A percentile compares a stretch with the other conserved stretches of the same genome.
Conservation (phyloP, 179 eudicot genomes). For the Pouteria campechiana region DNA sequence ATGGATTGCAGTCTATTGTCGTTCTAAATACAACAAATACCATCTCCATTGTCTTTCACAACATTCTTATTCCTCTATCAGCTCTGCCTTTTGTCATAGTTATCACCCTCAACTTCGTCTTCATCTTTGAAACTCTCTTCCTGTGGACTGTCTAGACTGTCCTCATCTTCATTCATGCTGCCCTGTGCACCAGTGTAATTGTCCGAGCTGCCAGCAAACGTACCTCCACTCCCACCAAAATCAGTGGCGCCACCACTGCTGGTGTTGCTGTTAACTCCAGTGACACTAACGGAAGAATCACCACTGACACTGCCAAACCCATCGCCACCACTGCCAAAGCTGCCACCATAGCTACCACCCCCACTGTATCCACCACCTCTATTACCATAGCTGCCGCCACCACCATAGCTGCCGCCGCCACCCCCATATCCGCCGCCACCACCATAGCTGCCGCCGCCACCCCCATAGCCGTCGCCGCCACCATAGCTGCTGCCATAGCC, state of each 20-base stretch:
- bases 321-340: slow-evolving; percentile 4
- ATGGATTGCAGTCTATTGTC: too few species aligned
- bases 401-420: slow-evolving; percentile 6
- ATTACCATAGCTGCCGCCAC: too few species aligned
- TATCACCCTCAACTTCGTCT: slow-evolving; percentile 25
- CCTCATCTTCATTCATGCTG: slow-evolving; percentile 1
- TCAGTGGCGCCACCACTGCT: slow-evolving; percentile 2
- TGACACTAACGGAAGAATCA: not conserved
- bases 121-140: slow-evolving; percentile 19
- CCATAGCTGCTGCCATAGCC: too few species aligned
- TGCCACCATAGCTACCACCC: slow-evolving; percentile 2
- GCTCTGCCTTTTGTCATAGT: slow-evolving; percentile 22
- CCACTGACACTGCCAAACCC: slow-evolving; percentile 4
- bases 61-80: too few species aligned
- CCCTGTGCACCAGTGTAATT: not conserved
- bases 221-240: slow-evolving; percentile 3
- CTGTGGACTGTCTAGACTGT: slow-evolving; percentile 9
- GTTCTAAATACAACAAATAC: too few species aligned
- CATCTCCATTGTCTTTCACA: too few species aligned
- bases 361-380: slow-evolving; percentile 1
- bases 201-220: not conserved
- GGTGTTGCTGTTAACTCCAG: not conserved
- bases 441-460: too few species aligned
- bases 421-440: slow-evolving; percentile 8
- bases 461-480: too few species aligned